These are phyloP conservation scores for Tuber brumale DNA, from an alignment of 495 filamentous ascomycete genomes.

Conservation along the genomic window DNA sequence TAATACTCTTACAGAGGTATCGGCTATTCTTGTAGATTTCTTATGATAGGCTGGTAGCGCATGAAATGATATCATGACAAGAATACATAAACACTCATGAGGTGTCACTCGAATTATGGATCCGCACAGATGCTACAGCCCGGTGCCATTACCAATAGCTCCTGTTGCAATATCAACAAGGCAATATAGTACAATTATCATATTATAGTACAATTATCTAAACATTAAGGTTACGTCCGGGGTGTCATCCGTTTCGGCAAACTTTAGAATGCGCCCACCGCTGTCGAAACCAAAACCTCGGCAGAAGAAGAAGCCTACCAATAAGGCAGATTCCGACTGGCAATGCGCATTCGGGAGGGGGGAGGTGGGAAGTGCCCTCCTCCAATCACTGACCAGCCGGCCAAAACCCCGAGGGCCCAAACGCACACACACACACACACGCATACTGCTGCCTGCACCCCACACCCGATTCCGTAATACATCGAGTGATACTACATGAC, in stretches of 20 bases:
- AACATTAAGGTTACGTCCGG: neutral
- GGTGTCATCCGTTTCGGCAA: neutral
- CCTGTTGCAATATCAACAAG: neutral
- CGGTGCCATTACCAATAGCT: neutral
- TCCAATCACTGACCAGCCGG: neutral
- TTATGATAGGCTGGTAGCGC: neutral
- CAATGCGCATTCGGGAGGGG: neutral
- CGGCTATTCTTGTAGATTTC: neutral
- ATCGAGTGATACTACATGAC: neutral
- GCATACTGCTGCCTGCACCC: neutral
- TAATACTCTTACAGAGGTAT: neutral
- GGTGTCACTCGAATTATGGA: neutral
- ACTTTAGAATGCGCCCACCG: neutral
- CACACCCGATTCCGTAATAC: neutral
- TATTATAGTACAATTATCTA: neutral
- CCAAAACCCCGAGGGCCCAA: neutral
- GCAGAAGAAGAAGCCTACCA: neutral
- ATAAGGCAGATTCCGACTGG: neutral
- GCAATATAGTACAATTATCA: neutral
- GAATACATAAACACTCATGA: constrained; percentile 1
- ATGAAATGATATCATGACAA: neutral
- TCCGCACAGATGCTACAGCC: neutral
- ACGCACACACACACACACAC: neutral
- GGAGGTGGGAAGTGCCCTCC: neutral
- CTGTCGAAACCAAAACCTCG: neutral